These are phyloP conservation scores for Rhytidhysteron rufulum DNA, from an alignment of 2,329 filamentous ascomycete species.

Conservation along the genomic window DNA sequence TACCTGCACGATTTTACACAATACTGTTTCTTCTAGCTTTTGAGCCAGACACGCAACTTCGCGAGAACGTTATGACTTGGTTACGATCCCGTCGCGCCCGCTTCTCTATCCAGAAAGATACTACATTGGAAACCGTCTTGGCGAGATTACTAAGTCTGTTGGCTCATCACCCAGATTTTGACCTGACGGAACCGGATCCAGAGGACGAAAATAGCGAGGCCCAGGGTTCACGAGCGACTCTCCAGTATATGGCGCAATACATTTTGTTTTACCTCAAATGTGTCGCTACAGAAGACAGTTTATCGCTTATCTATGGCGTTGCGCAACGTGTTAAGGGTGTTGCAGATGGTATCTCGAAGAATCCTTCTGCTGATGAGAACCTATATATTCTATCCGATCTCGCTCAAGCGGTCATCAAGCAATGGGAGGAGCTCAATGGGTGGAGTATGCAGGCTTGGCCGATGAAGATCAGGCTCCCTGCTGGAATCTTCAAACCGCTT, in stretches of 20 bases:
- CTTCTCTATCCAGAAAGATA: conserved; percentile 53
- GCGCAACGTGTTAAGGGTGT: conserved; percentile 91
- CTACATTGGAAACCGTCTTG: conserved; percentile 75
- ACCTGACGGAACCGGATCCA: conserved; percentile 22
- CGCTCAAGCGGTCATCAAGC: conserved; percentile 73
- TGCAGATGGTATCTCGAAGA: conserved; percentile 67
- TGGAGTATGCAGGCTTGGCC: conserved; percentile 85
- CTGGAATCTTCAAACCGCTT: conserved; percentile 71
- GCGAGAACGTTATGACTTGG: conserved; percentile 78
- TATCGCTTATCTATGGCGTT: conserved; percentile 85
- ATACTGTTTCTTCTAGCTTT: conserved; percentile 89
- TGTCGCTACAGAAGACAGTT: conserved; percentile 80
- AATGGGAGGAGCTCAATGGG: conserved; percentile 79
- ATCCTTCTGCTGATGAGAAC: conserved; percentile 55
- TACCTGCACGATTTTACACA: conserved; percentile 77
- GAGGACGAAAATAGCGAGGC: conserved; percentile 57
- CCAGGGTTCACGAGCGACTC: too few relatives aligned
- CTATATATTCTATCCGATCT: conserved; percentile 88
- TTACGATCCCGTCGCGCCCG: conserved; percentile 73
- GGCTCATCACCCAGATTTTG: conserved; percentile 91
- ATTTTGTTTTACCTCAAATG: conserved; percentile 83
- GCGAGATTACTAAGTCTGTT: conserved; percentile 80
- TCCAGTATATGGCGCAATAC: conserved; percentile 82
- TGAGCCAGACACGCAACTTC: conserved; percentile 73
- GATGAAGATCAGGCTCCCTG: conserved; percentile 74